Base-by-base conservation (phyloP, 345 rosid species). In the Dimocarpus longan region DNA sequence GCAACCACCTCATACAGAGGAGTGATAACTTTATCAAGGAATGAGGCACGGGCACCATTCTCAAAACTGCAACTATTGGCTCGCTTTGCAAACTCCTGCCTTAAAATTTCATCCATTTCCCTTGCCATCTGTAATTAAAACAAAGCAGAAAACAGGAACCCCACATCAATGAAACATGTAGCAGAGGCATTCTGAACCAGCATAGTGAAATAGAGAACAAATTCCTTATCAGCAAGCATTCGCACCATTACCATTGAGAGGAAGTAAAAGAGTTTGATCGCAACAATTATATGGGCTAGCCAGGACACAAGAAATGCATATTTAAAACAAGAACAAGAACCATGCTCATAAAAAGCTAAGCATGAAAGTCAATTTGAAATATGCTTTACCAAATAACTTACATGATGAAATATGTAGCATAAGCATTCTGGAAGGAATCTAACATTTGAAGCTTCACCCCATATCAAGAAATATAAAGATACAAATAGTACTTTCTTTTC, bases 381-480 rank as follows among this genome's bases (percentile, higher is more conserved):
- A 66, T 66, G 44, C n/a, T 28, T 66, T 12, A 66, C 8, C 60
- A 62, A 1, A 37, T 60, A 62, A 85, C 93, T 87, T 85, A 93
- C 99, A 84, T 96, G 92, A 87, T 96, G 99, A 84, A 94, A 96
- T 81, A 96, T 91, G 90, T 96, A 93, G 90, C 98, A 93, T 82
- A 93, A 81, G 85, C 98, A 93, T 87, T 93, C 98, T 28, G 98
- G 98, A 88, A 93, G 92, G 82, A 88, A 93, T 86, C 98, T 89
- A 73, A 91, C 77, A 80, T 93, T 93, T 78, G 96, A 77, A 82
- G 98, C 98, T 86, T 93, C 98, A 18, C 99, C 99, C 99, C 99
- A 96, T 74, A 96, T 92, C 70, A 91, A 85, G 79, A 88, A 94
- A 84, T 94, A 96, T 84, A 96, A 81, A 54, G 95, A 92, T 73